phyloP scores from a whole-genome alignment of 345 rosid genomes.

The Tarenaya hassleriana region DNA sequence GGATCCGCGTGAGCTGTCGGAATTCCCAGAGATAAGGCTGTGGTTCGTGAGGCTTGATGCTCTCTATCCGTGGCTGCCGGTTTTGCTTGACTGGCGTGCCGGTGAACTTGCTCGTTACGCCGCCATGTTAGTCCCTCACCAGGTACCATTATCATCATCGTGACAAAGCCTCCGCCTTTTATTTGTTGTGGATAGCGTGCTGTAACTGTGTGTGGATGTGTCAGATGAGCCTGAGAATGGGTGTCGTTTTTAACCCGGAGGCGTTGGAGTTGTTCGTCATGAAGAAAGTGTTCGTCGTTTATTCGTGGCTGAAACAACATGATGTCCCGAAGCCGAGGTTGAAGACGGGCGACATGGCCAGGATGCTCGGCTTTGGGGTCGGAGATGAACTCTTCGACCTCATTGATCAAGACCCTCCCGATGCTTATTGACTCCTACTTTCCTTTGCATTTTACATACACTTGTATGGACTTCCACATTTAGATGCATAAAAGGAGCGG shows the following conservation, averaged over 20 bases:
- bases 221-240: constrained; percentile 86
- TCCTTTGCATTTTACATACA: too few species aligned
- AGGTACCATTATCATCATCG: constrained; percentile 42
- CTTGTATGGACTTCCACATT: too few species aligned
- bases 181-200: background rate
- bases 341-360: constrained; percentile 80
- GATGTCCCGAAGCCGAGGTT: constrained; percentile 54
- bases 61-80: constrained; percentile 77
- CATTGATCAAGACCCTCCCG: constrained; percentile 30
- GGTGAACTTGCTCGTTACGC: constrained; percentile 83
- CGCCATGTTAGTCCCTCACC: constrained; percentile 68
- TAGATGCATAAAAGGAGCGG: too few species aligned
- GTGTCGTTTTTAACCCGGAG: constrained; percentile 84
- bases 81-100: constrained; percentile 77
- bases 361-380: constrained; percentile 83
- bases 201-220: background rate
- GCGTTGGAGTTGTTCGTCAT: constrained; percentile 71
- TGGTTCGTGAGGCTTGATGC: constrained; percentile 93
- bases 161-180: too few species aligned
- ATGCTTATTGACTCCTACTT: too few species aligned
- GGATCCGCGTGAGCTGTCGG: constrained; percentile 74
- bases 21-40: constrained; percentile 71
- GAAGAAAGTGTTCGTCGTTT: constrained; percentile 65
- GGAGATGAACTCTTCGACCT: constrained; percentile 67
- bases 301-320: constrained; percentile 62